Conservation (phyloP, 225 moss, liverwort and hornwort species). For the Climacium dendroides region DNA sequence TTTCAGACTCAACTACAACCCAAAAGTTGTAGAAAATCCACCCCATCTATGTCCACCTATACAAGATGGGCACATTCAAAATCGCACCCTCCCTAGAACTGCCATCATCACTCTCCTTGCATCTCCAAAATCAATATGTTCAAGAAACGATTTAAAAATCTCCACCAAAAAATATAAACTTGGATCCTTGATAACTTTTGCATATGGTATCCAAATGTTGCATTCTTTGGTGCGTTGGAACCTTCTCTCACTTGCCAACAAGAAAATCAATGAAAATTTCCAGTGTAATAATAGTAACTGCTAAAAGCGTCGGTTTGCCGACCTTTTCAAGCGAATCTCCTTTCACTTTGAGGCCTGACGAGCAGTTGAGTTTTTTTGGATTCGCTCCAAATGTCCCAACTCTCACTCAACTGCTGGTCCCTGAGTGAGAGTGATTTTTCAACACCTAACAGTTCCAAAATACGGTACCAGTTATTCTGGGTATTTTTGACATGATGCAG, state of each 20-base stretch:
- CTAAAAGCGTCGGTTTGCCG: no score
- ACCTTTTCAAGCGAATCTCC: no score
- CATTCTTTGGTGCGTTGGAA: rapidly evolving
- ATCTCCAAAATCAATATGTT: background rate
- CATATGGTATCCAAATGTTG: rapidly evolving
- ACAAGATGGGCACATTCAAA: background rate
- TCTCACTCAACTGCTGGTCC: no score
- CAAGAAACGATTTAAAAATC: background rate
- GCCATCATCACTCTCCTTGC: background rate
- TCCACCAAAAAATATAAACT: no score
- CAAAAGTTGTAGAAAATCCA: background rate
- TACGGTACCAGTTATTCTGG: no score
- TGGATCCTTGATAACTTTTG: background rate
- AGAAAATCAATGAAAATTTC: no score
- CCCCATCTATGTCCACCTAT: no score
- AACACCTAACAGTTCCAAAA: background rate
- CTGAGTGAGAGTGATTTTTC: background rate
- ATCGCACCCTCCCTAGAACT: rapidly evolving
- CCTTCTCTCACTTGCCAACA: background rate
- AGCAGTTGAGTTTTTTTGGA: background rate
- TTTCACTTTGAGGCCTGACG: no score
- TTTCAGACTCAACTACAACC: background rate
- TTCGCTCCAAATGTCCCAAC: background rate
- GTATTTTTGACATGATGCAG: no score
- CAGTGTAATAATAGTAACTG: no score